Conservation (phyloP, 2,329 filamentous ascomycete species). For the Paraphaeosphaeria sporulosa region DNA sequence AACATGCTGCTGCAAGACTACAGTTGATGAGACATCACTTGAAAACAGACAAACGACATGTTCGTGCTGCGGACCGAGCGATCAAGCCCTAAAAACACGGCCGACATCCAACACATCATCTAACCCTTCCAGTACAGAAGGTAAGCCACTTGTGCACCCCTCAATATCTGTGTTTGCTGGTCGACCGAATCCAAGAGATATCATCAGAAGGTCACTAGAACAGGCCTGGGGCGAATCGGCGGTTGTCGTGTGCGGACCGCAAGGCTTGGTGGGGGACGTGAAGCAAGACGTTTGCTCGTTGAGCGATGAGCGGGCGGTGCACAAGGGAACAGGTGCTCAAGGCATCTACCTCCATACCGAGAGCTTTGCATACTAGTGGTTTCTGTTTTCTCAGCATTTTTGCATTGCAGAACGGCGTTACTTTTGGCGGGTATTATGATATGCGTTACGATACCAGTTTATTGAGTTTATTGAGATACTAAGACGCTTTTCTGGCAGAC, state of each 20-base stretch:
- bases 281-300: slow-evolving; percentile 62
- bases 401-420: slow-evolving; percentile 3
- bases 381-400: background rate
- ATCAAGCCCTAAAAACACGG: slow-evolving; percentile 13
- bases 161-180: slow-evolving; percentile 54
- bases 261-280: slow-evolving; percentile 62
- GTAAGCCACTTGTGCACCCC: slow-evolving; percentile 39
- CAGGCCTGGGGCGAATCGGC: slow-evolving; percentile 68
- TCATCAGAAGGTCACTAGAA: slow-evolving; percentile 65
- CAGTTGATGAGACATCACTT: slow-evolving; percentile 51
- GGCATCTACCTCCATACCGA: slow-evolving; percentile 69
- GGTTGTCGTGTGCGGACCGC: slow-evolving; percentile 68
- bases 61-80: slow-evolving; percentile 23
- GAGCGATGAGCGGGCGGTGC: slow-evolving; percentile 71
- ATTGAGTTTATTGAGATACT: background rate
- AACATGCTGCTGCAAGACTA: slow-evolving; percentile 59
- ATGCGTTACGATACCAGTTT: background rate
- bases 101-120: slow-evolving; percentile 24
- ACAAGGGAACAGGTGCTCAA: slow-evolving; percentile 72
- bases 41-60: slow-evolving; percentile 30
- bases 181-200: slow-evolving; percentile 59
- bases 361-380: slow-evolving; percentile 58
- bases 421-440: background rate
- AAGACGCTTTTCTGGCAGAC: background rate
- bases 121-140: slow-evolving; percentile 18